Conservation (phyloP, 2,329 filamentous ascomycete genomes). For the Onygenales sp. region DNA sequence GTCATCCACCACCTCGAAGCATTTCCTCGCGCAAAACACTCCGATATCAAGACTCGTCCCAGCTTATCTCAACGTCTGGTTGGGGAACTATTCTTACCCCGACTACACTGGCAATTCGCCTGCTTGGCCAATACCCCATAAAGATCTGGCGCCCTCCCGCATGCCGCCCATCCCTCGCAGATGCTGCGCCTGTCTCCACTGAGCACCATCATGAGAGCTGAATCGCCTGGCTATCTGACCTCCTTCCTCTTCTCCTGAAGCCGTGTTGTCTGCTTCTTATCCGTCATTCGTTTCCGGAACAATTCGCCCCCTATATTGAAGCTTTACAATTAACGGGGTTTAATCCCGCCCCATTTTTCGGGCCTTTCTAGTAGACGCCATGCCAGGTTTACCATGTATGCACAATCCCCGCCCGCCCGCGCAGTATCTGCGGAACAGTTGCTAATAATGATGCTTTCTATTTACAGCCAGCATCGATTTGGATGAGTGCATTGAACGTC, state of each 20-base stretch:
- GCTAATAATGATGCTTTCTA: neutral
- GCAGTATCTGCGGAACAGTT: neutral
- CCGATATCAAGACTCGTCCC: too few species aligned
- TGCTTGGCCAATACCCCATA: too few species aligned
- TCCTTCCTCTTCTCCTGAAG: conserved; percentile 2
- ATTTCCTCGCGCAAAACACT: too few species aligned
- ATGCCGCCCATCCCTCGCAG: neutral
- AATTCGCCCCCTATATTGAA: conserved; percentile 6
- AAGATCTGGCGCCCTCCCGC: neutral
- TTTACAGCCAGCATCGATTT: conserved; percentile 81
- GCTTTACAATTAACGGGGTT: neutral
- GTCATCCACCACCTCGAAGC: neutral
- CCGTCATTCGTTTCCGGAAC: neutral
- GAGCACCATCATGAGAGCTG: conserved; percentile 5
- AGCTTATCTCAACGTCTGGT: too few species aligned
- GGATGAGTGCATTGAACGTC: conserved; percentile 92
- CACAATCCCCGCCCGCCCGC: neutral
- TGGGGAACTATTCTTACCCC: too few species aligned
- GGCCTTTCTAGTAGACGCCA: conserved; percentile 16
- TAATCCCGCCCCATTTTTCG: neutral
- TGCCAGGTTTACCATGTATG: conserved; percentile 38
- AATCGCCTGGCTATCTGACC: neutral
- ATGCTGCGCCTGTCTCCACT: neutral
- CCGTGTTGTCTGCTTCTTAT: neutral
- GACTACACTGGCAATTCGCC: too few species aligned